A percentile compares a stretch with the other conserved stretches of the same genome.
Conservation (phyloP, 805 yeast species). For the Tetrapisispora phaffii region DNA sequence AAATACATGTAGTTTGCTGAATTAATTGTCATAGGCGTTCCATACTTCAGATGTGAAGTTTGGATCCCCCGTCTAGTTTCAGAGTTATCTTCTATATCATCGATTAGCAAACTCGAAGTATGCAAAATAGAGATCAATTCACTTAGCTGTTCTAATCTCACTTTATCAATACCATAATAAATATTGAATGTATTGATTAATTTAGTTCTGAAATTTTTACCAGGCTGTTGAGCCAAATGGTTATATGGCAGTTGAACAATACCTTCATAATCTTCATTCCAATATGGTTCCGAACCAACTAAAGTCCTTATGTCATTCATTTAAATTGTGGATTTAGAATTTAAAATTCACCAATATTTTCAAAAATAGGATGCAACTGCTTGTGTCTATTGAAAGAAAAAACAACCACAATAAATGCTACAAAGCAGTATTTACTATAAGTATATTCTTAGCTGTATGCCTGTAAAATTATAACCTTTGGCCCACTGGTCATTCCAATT, state of each 20-base stretch:
- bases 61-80: constrained; percentile 64
- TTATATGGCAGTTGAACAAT: constrained; percentile 37
- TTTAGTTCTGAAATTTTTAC: constrained; percentile 45
- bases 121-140: constrained; percentile 51
- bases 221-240: constrained; percentile 41
- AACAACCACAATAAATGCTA: neutral
- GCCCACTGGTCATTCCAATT: too few species aligned
- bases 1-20: constrained; percentile 78
- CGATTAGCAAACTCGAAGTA: constrained; percentile 60
- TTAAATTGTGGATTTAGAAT: neutral
- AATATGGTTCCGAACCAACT: constrained; percentile 14
- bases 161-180: constrained; percentile 37
- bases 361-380: neutral
- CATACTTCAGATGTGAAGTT: constrained; percentile 69
- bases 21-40: constrained; percentile 72
- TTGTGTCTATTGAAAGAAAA: neutral
- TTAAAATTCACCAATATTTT: neutral
- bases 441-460: too few species aligned
- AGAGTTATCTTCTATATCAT: constrained; percentile 82
- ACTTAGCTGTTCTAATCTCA: constrained; percentile 33
- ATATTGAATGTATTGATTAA: constrained; percentile 45
- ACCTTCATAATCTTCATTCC: constrained; percentile 26
- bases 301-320: constrained; percentile 6
- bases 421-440: too few species aligned
- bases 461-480: too few species aligned